Conservation (phyloP, 2,329 filamentous ascomycete species). For the Hypoxylon sp. region DNA sequence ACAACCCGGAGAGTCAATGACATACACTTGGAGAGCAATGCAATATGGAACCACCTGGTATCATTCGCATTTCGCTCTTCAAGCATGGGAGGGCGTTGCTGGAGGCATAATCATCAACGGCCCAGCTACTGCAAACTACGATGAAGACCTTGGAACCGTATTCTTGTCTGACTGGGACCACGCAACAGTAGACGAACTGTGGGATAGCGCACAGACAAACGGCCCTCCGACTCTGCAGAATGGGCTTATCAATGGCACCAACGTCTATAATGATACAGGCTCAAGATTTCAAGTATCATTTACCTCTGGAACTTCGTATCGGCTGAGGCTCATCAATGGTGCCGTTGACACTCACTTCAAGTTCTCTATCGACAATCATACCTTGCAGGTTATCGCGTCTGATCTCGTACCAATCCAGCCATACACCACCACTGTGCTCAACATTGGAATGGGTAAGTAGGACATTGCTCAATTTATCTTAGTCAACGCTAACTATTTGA, state of each 20-base stretch:
- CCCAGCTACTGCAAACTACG: constrained; percentile 70
- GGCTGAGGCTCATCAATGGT: constrained; percentile 64
- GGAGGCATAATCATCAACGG: constrained; percentile 75
- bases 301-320: constrained; percentile 60
- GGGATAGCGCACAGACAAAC: constrained; percentile 46
- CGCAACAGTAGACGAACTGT: constrained; percentile 58
- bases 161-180: constrained; percentile 73
- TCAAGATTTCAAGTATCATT: constrained; percentile 58
- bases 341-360: constrained; percentile 62
- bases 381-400: constrained; percentile 68
- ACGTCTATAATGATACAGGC: constrained; percentile 56
- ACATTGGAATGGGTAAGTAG: constrained; percentile 50
- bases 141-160: constrained; percentile 73
- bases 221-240: constrained; percentile 60
- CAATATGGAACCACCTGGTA: constrained; percentile 72
- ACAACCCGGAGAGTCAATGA: constrained; percentile 65
- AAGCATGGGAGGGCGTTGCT: constrained; percentile 68
- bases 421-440: constrained; percentile 63
- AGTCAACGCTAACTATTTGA: constrained; percentile 21
- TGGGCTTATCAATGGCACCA: constrained; percentile 57
- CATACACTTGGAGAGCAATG: constrained; percentile 71
- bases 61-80: constrained; percentile 70
- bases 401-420: constrained; percentile 72
- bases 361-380: constrained; percentile 71
- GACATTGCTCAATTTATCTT: background rate